Evolutionary conservation across 129 eudicot genomes (phyloP).

Genomic region (Artemisia argyi): DNA sequence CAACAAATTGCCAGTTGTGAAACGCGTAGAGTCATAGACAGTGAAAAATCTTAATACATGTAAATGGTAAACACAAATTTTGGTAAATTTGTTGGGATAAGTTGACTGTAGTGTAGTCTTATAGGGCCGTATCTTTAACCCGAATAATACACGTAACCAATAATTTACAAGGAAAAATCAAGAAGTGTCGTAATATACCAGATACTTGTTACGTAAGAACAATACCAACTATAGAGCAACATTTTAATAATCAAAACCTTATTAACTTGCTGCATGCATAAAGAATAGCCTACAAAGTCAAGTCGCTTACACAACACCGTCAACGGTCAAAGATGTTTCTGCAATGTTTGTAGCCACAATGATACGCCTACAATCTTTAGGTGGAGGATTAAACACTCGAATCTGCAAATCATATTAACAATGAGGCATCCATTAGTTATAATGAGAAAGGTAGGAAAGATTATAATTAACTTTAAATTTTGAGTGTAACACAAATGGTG

Average conservation of each 20-base stretch:
- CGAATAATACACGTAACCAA: too few species aligned
- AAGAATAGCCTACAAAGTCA: background rate
- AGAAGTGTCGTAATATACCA: too few species aligned
- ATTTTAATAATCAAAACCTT: slow-evolving; percentile 1
- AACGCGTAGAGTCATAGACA: background rate
- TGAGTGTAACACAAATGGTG: background rate
- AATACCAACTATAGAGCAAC: slow-evolving; percentile 3
- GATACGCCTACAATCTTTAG: slow-evolving; percentile 89
- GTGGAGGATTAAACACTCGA: slow-evolving; percentile 84
- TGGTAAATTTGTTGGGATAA: background rate
- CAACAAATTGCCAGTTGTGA: background rate
- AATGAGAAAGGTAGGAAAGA: slow-evolving; percentile 2
- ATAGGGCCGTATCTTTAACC: too few species aligned
- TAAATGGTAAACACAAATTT: background rate
- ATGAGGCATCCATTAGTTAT: slow-evolving; percentile 14
- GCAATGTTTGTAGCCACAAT: slow-evolving; percentile 97
- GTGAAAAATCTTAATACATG: background rate
- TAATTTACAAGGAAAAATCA: too few species aligned
- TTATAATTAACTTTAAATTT: background rate
- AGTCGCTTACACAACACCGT: slow-evolving; percentile 88
- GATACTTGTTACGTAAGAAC: too few species aligned
- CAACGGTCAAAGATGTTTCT: slow-evolving; percentile 98
- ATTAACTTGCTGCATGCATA: background rate
- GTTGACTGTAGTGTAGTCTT: too few species aligned
- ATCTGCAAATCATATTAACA: slow-evolving; percentile 45